phyloP scores from a whole-genome alignment of 164 flowering plant genomes.

The Sextonia rubra region DNA sequence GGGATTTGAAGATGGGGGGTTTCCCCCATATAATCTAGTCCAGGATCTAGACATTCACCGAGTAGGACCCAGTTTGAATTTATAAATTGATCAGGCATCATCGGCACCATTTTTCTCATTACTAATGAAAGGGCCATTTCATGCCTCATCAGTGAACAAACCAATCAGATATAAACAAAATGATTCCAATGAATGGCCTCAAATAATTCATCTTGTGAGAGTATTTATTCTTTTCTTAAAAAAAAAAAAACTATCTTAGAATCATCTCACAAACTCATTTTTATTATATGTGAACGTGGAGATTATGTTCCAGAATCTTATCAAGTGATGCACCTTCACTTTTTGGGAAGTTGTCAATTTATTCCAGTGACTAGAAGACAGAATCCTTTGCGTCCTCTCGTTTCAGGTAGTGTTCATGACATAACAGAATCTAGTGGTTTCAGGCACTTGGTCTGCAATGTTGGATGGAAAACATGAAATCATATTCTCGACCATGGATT shows the following conservation, averaged over 20 bases:
- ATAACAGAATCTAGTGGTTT: not conserved
- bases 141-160: not conserved
- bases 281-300: not conserved
- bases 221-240: not conserved
- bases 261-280: not conserved
- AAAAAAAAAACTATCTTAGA: no score
- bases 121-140: not conserved
- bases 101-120: no score
- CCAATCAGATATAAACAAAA: no score
- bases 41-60: no score
- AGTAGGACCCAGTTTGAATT: no score
- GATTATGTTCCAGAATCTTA: not conserved
- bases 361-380: not conserved
- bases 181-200: not conserved
- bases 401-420: not conserved
- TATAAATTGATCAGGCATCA: no score
- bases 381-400: not conserved
- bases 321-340: not conserved
- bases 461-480: not conserved
- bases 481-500: not conserved
- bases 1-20: no score
- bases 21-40: no score
- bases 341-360: not conserved
- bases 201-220: not conserved
- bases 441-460: not conserved